Percentiles rank a stretch among this genome's conserved stretches.
Conservation (phyloP, 257 asterid genomes). For the Solanum sitiens region DNA sequence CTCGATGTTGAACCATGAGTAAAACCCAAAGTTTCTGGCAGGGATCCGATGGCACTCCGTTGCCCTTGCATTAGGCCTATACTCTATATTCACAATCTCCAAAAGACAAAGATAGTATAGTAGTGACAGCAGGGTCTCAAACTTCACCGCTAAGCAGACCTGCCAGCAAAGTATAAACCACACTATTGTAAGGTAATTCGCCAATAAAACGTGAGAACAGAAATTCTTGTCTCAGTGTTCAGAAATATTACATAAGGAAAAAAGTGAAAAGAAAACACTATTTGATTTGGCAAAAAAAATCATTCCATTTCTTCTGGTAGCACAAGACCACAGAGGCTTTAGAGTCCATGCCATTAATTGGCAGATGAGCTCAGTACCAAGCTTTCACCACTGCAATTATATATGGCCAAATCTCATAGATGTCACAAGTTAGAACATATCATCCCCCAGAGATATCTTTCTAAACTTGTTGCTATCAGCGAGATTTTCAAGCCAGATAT, state of each 20-base stretch:
- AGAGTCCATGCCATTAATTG: neutral
- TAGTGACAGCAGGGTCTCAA: neutral
- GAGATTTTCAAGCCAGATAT: neutral
- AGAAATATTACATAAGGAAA: neutral
- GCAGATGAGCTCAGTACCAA: neutral
- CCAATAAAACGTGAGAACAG: neutral
- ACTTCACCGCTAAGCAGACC: slow-evolving; percentile 21
- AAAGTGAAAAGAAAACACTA: neutral
- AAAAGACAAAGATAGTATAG: slow-evolving; percentile 1
- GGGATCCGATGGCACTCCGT: slow-evolving; percentile 48
- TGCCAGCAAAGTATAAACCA: slow-evolving; percentile 15
- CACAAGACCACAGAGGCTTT: neutral
- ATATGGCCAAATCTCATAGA: neutral
- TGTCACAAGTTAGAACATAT: neutral
- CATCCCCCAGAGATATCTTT: neutral
- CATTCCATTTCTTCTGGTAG: neutral
- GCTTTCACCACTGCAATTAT: neutral
- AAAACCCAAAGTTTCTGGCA: slow-evolving; percentile 58
- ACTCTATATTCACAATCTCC: slow-evolving; percentile 2
- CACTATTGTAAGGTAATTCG: neutral
- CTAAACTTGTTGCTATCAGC: neutral
- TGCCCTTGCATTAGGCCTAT: slow-evolving; percentile 78
- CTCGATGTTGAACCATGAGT: slow-evolving; percentile 54
- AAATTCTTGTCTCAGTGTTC: neutral
- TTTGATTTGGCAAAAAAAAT: neutral